Evolutionary conservation across 768 basidiomycete genomes (phyloP).

Genomic region (Agrocybe pediades): DNA sequence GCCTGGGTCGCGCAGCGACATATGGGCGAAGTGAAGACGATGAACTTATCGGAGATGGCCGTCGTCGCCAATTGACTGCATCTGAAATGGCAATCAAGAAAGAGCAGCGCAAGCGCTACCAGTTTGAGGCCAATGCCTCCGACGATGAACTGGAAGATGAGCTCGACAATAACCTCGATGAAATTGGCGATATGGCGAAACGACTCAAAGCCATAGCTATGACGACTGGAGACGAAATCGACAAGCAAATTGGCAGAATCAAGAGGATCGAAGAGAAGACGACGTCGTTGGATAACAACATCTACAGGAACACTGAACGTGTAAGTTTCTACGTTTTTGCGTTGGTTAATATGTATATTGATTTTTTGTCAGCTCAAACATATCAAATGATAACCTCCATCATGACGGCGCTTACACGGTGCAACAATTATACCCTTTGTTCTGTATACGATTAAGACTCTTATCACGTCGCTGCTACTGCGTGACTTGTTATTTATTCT

Average conservation of each 20-base stretch:
- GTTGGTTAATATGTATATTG: constrained; percentile 1
- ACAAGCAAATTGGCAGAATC: constrained; percentile 82
- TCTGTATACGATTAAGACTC: too few relatives aligned
- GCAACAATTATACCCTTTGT: not conserved
- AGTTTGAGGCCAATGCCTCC: constrained; percentile 88
- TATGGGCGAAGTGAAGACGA: constrained; percentile 59
- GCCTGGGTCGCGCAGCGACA: constrained; percentile 73
- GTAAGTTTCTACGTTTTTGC: constrained; percentile 40
- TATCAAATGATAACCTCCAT: constrained; percentile 43
- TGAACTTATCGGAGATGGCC: constrained; percentile 37
- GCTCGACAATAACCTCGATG: constrained; percentile 87
- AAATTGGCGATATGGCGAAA: constrained; percentile 78
- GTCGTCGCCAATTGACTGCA: constrained; percentile 45
- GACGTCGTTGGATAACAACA: constrained; percentile 67
- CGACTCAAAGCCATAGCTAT: constrained; percentile 76
- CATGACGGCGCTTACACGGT: not conserved
- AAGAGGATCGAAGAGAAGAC: constrained; percentile 80
- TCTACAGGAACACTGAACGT: constrained; percentile 82
- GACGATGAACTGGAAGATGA: constrained; percentile 97
- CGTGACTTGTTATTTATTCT: too few relatives aligned
- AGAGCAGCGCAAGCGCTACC: constrained; percentile 80
- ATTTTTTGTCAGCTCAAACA: constrained; percentile 52
- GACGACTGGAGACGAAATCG: constrained; percentile 87
- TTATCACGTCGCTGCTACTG: too few relatives aligned
- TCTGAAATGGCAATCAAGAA: constrained; percentile 58